A percentile compares a stretch with the other conserved stretches of the same genome.
These are phyloP conservation scores for Puccinellia tenuiflora DNA, from an alignment of 176 grass and related monocot species.

Conservation along the genomic window DNA sequence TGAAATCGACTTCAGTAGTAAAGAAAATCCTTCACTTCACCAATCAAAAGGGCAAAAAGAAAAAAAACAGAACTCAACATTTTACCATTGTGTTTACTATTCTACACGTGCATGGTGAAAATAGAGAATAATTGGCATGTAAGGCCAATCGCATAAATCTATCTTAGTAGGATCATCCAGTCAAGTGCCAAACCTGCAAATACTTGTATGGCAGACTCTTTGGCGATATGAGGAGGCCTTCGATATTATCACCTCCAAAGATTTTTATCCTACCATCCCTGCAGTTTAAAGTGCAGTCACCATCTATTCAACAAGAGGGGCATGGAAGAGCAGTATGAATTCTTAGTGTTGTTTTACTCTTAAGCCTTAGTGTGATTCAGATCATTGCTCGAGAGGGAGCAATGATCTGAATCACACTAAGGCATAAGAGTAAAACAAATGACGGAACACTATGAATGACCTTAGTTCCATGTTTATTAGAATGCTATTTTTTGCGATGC, in stretches of 20 bases:
- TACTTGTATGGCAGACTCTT: conserved; percentile 82
- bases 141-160: not conserved
- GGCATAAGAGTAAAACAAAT: not conserved
- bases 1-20: not conserved
- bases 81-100: not conserved
- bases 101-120: not conserved
- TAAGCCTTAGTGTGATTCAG: too few species aligned
- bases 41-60: not conserved
- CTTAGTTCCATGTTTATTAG: not conserved
- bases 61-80: not conserved
- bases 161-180: not conserved
- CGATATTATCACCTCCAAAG: conserved; percentile 84
- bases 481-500: not conserved
- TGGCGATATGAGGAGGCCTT: conserved; percentile 76
- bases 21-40: not conserved
- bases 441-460: not conserved
- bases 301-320: not conserved
- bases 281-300: conserved; percentile 8
- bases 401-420: not conserved
- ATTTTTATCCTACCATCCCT: conserved; percentile 97
- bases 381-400: too few species aligned
- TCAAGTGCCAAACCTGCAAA: conserved; percentile 52
- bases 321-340: not conserved
- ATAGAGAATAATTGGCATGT: not conserved
- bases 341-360: too few species aligned